A percentile compares a stretch with the other conserved stretches of the same genome.
Evolutionary conservation across 1,284 basidiomycete species (phyloP).

Genomic region (Irpex sp.): DNA sequence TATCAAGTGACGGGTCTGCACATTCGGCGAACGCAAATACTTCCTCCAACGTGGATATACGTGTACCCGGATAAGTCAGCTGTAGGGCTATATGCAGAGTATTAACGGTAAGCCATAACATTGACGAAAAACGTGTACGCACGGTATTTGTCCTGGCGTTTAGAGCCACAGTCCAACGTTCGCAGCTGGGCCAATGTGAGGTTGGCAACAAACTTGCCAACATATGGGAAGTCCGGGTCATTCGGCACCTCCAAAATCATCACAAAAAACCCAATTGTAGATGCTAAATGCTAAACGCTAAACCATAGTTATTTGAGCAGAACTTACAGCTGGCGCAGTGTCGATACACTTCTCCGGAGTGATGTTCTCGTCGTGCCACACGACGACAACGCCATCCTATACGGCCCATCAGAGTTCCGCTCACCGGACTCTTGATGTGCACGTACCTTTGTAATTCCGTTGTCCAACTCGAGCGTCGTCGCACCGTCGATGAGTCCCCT

Average conservation of each 20-base stretch:
- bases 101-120: not conserved
- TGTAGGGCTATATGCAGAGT: slow-evolving; percentile 45
- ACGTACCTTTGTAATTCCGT: slow-evolving; percentile 62
- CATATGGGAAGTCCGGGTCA: slow-evolving; percentile 64
- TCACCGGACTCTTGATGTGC: slow-evolving; percentile 6
- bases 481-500: slow-evolving; percentile 72
- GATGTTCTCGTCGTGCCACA: slow-evolving; percentile 77
- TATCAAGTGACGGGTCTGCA: slow-evolving; percentile 51
- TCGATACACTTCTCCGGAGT: slow-evolving; percentile 58
- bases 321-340: slow-evolving; percentile 52
- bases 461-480: slow-evolving; percentile 73
- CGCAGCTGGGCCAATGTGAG: slow-evolving; percentile 73
- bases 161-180: slow-evolving; percentile 75
- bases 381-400: slow-evolving; percentile 67
- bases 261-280: not conserved
- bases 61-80: slow-evolving; percentile 58
- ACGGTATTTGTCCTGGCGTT: slow-evolving; percentile 58
- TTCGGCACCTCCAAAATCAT: slow-evolving; percentile 33
- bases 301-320: not conserved
- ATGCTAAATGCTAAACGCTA: not conserved
- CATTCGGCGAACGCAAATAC: slow-evolving; percentile 73
- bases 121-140: slow-evolving; percentile 7
- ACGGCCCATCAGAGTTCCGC: not conserved
- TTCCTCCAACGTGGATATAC: slow-evolving; percentile 67
- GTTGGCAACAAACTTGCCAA: slow-evolving; percentile 71